phyloP scores from a whole-genome alignment of 768 basidiomycete species.

The Cyclocybe cylindracea region DNA sequence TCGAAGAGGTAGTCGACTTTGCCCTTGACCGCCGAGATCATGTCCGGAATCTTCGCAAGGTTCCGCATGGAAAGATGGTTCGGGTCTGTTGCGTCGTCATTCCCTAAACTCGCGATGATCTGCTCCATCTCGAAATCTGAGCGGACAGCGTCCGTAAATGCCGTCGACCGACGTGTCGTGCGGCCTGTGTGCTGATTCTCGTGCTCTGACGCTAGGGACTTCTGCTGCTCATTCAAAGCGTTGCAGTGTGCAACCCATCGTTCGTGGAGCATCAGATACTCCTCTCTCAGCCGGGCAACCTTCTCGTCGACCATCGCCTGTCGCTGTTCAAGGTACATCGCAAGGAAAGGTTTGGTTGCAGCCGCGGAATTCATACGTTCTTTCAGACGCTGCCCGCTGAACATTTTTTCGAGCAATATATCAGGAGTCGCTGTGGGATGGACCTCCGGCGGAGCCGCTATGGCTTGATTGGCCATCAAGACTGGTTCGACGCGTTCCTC shows the following conservation, averaged over 20 bases:
- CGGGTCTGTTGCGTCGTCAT: constrained; percentile 92
- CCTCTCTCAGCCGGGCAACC: constrained; percentile 52
- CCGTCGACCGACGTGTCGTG: constrained; percentile 74
- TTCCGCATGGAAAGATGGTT: constrained; percentile 84
- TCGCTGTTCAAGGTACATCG: constrained; percentile 54
- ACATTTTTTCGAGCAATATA: constrained; percentile 49
- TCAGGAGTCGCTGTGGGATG: constrained; percentile 37
- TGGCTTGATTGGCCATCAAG: constrained; percentile 56
- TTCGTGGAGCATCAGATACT: constrained; percentile 71
- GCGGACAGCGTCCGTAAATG: constrained; percentile 85
- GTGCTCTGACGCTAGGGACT: constrained; percentile 39
- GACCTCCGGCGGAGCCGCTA: constrained; percentile 34
- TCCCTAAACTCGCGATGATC: constrained; percentile 91
- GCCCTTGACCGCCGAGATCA: constrained; percentile 72
- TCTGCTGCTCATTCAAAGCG: constrained; percentile 62
- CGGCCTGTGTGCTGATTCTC: constrained; percentile 47
- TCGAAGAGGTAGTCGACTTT: constrained; percentile 68
- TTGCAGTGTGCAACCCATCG: constrained; percentile 75
- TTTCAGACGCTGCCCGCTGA: constrained; percentile 33
- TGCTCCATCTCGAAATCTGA: constrained; percentile 98
- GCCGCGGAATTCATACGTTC: constrained; percentile 37
- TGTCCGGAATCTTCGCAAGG: constrained; percentile 87
- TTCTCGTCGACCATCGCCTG: constrained; percentile 55
- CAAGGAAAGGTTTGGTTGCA: constrained; percentile 47
- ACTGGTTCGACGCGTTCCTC: constrained; percentile 66